These are phyloP conservation scores for Porcisia hertigi DNA, from an alignment of 208 protist species.

Conservation along the genomic window DNA sequence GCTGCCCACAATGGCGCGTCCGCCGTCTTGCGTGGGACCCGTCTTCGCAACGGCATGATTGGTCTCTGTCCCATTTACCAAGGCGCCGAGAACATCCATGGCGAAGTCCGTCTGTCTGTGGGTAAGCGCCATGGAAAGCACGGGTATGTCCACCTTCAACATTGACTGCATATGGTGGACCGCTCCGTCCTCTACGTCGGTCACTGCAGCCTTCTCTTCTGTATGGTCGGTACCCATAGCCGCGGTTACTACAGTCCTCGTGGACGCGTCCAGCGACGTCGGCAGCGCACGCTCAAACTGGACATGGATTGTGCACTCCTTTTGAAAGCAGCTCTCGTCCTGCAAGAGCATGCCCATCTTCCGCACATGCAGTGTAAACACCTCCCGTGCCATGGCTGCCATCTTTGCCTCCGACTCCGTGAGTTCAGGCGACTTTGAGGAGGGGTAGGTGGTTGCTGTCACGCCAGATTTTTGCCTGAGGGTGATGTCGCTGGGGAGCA, in stretches of 20 bases:
- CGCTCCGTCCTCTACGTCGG: conserved; percentile 1
- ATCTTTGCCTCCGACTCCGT: conserved; percentile 4
- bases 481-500: conserved; percentile 11
- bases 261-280: background rate
- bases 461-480: background rate
- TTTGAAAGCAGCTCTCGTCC: conserved; percentile 33
- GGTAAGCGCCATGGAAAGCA: conserved; percentile 36
- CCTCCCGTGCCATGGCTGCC: conserved; percentile 17
- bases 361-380: conserved; percentile 34
- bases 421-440: background rate
- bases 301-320: conserved; percentile 44
- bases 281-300: conserved; percentile 32
- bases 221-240: background rate
- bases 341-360: conserved; percentile 36
- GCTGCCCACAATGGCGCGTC: background rate
- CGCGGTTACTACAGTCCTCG: background rate
- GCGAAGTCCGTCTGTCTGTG: conserved; percentile 55
- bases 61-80: conserved; percentile 28
- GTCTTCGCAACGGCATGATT: background rate
- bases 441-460: background rate
- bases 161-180: conserved; percentile 12
- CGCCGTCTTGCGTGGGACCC: background rate
- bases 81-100: conserved; percentile 67
- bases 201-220: background rate
- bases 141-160: conserved; percentile 29